Conservation (phyloP, 2,329 filamentous ascomycete species). For the Fusarium phyllophilum region DNA sequence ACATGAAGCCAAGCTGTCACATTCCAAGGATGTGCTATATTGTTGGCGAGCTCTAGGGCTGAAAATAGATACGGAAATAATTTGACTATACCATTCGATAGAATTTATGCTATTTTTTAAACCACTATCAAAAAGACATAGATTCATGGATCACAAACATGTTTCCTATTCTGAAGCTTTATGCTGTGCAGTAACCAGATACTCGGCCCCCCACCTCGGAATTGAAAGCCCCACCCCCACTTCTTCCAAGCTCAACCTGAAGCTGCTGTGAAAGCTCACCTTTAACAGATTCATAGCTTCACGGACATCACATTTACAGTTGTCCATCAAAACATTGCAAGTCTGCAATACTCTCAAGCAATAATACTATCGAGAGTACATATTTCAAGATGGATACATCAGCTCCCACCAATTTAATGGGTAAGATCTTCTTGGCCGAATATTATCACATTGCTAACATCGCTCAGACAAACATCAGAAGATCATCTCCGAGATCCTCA, state of each 20-base stretch:
- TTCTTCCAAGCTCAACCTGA: constrained; percentile 17
- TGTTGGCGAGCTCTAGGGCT: neutral
- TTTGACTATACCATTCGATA: neutral
- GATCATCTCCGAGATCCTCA: constrained; percentile 57
- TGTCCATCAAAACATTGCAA: neutral
- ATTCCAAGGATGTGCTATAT: neutral
- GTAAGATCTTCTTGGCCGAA: constrained; percentile 35
- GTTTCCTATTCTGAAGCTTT: neutral
- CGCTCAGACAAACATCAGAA: constrained; percentile 56
- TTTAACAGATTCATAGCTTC: constrained; percentile 3
- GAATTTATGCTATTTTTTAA: neutral
- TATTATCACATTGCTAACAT: neutral
- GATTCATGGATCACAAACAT: neutral
- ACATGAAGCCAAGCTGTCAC: constrained; percentile 6
- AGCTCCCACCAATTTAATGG: constrained; percentile 50
- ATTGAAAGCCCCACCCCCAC: constrained; percentile 36
- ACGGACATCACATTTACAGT: neutral
- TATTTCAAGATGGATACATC: constrained; percentile 47
- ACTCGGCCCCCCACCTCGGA: constrained; percentile 31
- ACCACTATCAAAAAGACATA: neutral
- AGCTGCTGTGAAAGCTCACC: constrained; percentile 22
- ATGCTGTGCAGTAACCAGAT: neutral
- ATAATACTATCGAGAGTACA: accelerated
- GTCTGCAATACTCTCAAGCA: neutral
- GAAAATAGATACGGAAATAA: neutral